Evolutionary conservation across 75 land plant genomes (phyloP).

Genomic region (Azolla pinnata): DNA sequence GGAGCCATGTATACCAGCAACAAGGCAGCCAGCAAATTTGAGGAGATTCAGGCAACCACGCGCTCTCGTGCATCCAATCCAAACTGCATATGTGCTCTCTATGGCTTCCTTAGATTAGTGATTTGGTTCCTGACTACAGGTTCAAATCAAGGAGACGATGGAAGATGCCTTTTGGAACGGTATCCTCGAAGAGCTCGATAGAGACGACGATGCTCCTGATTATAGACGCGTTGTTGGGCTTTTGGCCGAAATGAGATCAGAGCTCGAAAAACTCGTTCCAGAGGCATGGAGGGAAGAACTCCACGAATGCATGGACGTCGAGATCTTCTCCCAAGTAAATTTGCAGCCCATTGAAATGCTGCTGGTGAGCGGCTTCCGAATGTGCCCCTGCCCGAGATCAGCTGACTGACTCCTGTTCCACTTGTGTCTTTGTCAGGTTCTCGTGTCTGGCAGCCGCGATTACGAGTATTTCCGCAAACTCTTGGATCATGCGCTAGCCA

Average conservation of each 20-base stretch:
- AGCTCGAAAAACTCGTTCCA: slow-evolving; percentile 59
- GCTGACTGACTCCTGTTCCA: neutral
- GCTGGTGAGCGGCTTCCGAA: too few relatives aligned
- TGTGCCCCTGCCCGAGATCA: too few relatives aligned
- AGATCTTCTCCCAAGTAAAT: slow-evolving; percentile 69
- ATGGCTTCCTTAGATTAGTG: too few relatives aligned
- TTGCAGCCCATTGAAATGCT: too few relatives aligned
- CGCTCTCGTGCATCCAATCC: too few relatives aligned
- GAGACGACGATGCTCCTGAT: slow-evolving; percentile 40
- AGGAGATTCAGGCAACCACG: slow-evolving; percentile 5
- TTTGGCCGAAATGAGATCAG: slow-evolving; percentile 66
- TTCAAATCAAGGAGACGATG: slow-evolving; percentile 70
- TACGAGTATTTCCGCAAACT: slow-evolving; percentile 59
- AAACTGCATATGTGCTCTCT: too few relatives aligned
- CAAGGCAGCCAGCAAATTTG: neutral
- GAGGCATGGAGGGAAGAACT: slow-evolving; percentile 71
- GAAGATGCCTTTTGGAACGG: slow-evolving; percentile 93
- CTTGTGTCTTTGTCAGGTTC: slow-evolving; percentile 34
- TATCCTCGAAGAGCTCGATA: slow-evolving; percentile 44
- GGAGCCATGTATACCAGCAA: neutral
- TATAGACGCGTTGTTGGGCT: slow-evolving; percentile 51
- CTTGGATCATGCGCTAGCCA: slow-evolving; percentile 53
- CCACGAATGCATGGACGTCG: slow-evolving; percentile 59
- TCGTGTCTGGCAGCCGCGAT: slow-evolving; percentile 65
- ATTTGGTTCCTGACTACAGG: slow-evolving; percentile 23